Conservation (phyloP, 2,329 filamentous ascomycete genomes). For the Aspergillus nomiae region DNA sequence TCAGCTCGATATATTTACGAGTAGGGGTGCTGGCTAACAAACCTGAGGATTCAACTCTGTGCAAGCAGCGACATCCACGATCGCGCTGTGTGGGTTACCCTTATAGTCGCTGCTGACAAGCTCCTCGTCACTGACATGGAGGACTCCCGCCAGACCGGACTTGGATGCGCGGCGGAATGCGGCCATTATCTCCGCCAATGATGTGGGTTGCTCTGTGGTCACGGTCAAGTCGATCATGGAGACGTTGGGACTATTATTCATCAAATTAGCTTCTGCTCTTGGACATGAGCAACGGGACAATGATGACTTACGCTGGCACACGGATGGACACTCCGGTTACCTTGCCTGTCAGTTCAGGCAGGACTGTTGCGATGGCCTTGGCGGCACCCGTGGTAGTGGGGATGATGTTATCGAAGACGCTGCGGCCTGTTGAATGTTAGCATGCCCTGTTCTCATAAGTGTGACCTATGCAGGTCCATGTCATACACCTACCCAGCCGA, state of each 20-base stretch:
- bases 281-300: rapidly evolving
- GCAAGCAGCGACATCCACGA: not conserved
- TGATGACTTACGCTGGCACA: conserved; percentile 67
- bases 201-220: not conserved
- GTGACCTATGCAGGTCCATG: not conserved
- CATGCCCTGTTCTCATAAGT: too few relatives aligned
- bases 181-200: not conserved
- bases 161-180: not conserved
- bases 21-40: not conserved
- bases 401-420: conserved; percentile 94
- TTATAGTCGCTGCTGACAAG: not conserved
- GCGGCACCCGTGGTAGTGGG: conserved; percentile 91
- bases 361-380: conserved; percentile 96
- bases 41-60: not conserved
- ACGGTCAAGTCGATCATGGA: conserved; percentile 1
- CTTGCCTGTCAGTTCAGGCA: conserved; percentile 89
- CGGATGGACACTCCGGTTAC: conserved; percentile 95
- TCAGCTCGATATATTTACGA: not conserved
- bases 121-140: not conserved
- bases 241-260: not conserved
- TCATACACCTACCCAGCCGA: conserved; percentile 25
- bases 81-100: not conserved
- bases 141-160: not conserved
- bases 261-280: not conserved
- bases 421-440: conserved; percentile 62